phyloP scores from a whole-genome alignment of 345 rosid genomes.

The Eucalyptus marginata region DNA sequence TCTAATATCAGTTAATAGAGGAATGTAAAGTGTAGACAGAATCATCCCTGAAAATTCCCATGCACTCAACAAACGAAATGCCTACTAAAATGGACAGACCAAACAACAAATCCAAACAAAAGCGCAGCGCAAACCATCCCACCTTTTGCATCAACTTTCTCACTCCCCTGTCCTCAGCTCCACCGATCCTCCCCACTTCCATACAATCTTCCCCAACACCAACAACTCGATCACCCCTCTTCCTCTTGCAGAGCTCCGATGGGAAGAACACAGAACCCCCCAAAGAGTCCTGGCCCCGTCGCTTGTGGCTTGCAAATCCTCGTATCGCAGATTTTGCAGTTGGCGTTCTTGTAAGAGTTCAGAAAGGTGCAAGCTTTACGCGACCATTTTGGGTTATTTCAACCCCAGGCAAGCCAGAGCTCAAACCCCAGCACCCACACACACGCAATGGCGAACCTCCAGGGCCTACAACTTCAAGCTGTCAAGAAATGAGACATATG shows the following conservation, averaged over 20 bases:
- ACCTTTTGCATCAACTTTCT: background rate
- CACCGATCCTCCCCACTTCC: too few relatives aligned
- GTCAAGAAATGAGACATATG: too few relatives aligned
- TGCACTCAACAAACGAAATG: background rate
- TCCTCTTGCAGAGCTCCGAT: too few relatives aligned
- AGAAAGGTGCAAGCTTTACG: constrained; percentile 84
- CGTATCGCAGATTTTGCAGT: constrained; percentile 45
- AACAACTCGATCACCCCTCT: too few relatives aligned
- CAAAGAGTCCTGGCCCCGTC: background rate
- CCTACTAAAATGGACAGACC: background rate
- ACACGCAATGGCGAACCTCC: too few relatives aligned
- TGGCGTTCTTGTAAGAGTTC: constrained; percentile 50
- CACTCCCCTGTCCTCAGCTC: background rate
- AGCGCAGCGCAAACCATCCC: background rate
- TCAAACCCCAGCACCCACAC: too few relatives aligned
- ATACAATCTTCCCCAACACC: too few relatives aligned
- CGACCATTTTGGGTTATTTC: constrained; percentile 1
- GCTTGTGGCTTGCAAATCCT: too few relatives aligned
- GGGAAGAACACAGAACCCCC: too few relatives aligned
- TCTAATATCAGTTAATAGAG: too few relatives aligned
- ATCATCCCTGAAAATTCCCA: background rate
- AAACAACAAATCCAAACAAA: background rate
- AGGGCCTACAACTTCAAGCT: too few relatives aligned
- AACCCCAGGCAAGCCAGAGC: too few relatives aligned
- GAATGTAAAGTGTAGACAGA: background rate